Evolutionary conservation across 305 asterid genomes (phyloP), one percentile per base, ranked within the genome.

Genomic region (Fraxinus albicans): DNA sequence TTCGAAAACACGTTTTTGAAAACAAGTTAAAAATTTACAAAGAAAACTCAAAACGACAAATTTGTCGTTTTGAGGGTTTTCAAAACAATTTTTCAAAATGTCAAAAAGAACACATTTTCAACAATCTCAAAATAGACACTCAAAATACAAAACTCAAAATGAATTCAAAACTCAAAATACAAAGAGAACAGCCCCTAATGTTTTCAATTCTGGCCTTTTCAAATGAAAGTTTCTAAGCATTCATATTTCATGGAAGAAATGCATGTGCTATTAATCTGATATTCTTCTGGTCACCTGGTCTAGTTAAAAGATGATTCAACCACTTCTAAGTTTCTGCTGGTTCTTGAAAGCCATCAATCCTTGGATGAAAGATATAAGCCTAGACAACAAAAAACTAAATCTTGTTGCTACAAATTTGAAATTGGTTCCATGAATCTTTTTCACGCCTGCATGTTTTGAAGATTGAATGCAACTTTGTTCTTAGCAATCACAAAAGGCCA

Each of bases 231-330:
- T 63, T 63, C 73, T 15, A 27, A 4, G 19, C 75, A 29, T 69
- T 69, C 75, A 29, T 73, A 42, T 74, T 75, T 44, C 19, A 44
- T 2, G 69, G 17, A 73, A 12, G 33, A 6, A 8, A 69, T 78
- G 78, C 13, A 10, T n/a, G 5, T 29, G 65, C 55, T 75, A 31
- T 47, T 42, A 73, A 79, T 80, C 53, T 85, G 75, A 69, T 69
- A 15, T 69, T 33, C 75, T 27, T 29, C 38, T 69, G 75, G 75
- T 69, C 38, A 12, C 38, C 40, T 69, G 75, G 75, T 69, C 38
- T 67, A 10, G 35, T 27, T 27, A 67, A 27, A 21, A 23, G 34
- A 67, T 67, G 27, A 27, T 67, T 60, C 70, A 60, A 60, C 70
- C 15, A 60, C 27, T 19, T n/a, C n/a, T 55, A 60, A 60, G 70